Evolutionary conservation across 2,329 filamentous ascomycete genomes (phyloP).

Genomic region (Magnaporthales sp.): DNA sequence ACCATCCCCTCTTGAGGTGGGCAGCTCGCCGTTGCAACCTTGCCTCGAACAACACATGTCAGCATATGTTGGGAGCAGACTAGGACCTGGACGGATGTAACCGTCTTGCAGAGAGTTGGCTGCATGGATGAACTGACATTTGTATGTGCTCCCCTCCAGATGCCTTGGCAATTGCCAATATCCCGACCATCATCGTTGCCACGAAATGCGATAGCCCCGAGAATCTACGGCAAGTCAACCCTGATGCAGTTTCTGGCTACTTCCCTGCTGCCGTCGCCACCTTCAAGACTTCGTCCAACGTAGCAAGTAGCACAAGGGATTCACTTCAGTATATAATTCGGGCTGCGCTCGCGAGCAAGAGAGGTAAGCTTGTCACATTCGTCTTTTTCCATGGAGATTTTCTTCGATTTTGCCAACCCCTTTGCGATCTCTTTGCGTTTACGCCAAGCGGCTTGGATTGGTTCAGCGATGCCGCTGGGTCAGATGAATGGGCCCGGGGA

Average conservation of each 20-base stretch:
- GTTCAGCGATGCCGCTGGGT: not conserved
- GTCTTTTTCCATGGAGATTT: no score
- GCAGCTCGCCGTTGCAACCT: not conserved
- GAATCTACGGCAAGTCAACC: constrained; percentile 61
- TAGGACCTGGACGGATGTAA: not conserved
- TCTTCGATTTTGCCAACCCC: constrained; percentile 7
- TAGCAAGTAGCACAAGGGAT: constrained; percentile 62
- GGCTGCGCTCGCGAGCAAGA: constrained; percentile 57
- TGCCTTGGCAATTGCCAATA: constrained; percentile 59
- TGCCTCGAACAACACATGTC: not conserved
- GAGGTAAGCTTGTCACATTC: constrained; percentile 47
- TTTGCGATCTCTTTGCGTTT: not conserved
- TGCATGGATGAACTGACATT: not conserved
- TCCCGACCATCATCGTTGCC: constrained; percentile 75
- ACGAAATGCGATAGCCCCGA: constrained; percentile 82
- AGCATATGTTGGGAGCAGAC: not conserved
- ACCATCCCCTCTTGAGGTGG: not conserved
- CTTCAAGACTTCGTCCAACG: constrained; percentile 63
- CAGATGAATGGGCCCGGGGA: not conserved
- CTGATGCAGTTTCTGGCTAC: constrained; percentile 51
- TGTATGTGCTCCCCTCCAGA: constrained; percentile 35
- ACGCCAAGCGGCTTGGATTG: not conserved
- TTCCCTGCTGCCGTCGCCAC: constrained; percentile 64
- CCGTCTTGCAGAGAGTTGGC: not conserved
- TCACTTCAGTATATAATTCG: constrained; percentile 70